These are phyloP conservation scores for Tremella fuciformis DNA, from an alignment of 768 basidiomycete genomes.

Conservation along the genomic window DNA sequence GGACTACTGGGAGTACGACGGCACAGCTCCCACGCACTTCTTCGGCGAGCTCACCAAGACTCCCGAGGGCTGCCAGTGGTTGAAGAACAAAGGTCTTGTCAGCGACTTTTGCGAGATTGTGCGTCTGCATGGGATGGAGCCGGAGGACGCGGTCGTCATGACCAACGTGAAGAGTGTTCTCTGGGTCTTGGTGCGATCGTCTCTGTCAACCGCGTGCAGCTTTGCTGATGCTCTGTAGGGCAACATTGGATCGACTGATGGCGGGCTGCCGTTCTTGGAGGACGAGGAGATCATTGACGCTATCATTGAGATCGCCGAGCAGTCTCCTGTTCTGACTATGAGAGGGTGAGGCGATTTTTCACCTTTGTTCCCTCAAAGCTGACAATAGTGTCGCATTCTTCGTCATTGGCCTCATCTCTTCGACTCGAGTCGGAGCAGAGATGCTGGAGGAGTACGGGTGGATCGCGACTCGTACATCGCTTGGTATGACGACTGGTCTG, in stretches of 20 bases:
- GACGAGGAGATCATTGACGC: slow-evolving; percentile 90
- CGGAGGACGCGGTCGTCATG: slow-evolving; percentile 76
- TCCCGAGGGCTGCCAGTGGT: slow-evolving; percentile 83
- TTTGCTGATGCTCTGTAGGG: slow-evolving; percentile 59
- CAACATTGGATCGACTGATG: slow-evolving; percentile 83
- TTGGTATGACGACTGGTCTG: slow-evolving; percentile 82
- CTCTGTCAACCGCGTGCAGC: neutral
- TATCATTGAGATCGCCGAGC: slow-evolving; percentile 84
- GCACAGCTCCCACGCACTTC: slow-evolving; percentile 85
- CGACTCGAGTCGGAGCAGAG: slow-evolving; percentile 86
- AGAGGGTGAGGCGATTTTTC: slow-evolving; percentile 67
- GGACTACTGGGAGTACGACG: slow-evolving; percentile 43
- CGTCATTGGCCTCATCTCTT: slow-evolving; percentile 86
- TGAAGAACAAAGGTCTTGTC: slow-evolving; percentile 88
- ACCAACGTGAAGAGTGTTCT: slow-evolving; percentile 88
- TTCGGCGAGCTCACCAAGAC: slow-evolving; percentile 98
- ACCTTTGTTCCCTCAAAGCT: neutral
- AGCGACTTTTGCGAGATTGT: slow-evolving; percentile 86
- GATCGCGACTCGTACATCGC: slow-evolving; percentile 82
- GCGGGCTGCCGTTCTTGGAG: slow-evolving; percentile 90
- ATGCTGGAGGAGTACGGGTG: slow-evolving; percentile 88
- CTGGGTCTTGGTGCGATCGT: slow-evolving; percentile 85
- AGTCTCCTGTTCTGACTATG: slow-evolving; percentile 83
- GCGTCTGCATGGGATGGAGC: slow-evolving; percentile 78
- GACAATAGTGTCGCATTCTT: slow-evolving; percentile 60